These are phyloP conservation scores for Stephanodiscus triporus DNA, from an alignment of 108 stramenopile genomes.

Conservation along the genomic window DNA sequence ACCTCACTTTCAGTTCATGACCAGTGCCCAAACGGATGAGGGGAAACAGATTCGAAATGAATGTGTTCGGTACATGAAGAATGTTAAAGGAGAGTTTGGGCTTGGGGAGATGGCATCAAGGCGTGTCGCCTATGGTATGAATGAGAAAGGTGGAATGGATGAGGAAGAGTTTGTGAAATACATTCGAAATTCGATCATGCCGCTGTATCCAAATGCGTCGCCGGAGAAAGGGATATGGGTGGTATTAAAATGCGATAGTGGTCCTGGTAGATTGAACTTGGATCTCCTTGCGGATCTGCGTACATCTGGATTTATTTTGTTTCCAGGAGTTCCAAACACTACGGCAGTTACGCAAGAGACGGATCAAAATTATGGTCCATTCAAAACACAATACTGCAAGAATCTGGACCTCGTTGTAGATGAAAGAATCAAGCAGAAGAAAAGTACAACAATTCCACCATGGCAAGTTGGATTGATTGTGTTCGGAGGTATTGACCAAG, in stretches of 20 bases:
- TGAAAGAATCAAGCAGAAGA: background rate
- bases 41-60: background rate
- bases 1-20: conserved; percentile 6
- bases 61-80: background rate
- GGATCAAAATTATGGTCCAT: conserved; percentile 27
- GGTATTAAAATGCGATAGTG: conserved; percentile 22
- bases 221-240: conserved; percentile 19
- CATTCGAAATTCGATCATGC: conserved; percentile 11
- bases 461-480: conserved; percentile 18
- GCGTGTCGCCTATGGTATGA: conserved; percentile 7
- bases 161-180: conserved; percentile 11
- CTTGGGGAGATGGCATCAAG: background rate
- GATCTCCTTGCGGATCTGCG: conserved; percentile 9
- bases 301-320: conserved; percentile 5
- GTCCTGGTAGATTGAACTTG: conserved; percentile 9
- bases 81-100: background rate
- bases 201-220: conserved; percentile 14
- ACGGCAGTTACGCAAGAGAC: conserved; percentile 16
- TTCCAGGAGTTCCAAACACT: conserved; percentile 23
- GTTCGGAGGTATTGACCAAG: conserved; percentile 15
- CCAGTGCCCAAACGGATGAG: background rate
- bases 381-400: conserved; percentile 8
- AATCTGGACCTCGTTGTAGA: conserved; percentile 7
- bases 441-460: background rate
- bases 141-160: conserved; percentile 33